Evolutionary conservation across 768 basidiomycete species (phyloP).

Genomic region (Tricholoma terreum): DNA sequence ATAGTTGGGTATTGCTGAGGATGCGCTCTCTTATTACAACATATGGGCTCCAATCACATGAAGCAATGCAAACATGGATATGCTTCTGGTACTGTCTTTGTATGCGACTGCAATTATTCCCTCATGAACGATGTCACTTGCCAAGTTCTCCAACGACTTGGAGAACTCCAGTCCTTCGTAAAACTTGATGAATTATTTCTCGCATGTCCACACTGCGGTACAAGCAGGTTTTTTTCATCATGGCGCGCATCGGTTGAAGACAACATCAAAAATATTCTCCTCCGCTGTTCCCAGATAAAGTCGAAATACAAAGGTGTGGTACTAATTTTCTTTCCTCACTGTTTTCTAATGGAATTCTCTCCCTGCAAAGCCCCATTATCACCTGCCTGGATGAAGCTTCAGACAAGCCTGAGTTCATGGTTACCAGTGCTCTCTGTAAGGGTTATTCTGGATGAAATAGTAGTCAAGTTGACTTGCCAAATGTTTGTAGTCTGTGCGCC

Average conservation of each 20-base stretch:
- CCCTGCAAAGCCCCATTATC: not conserved
- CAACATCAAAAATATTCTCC: not conserved
- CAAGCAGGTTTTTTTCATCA: not conserved
- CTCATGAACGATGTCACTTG: not conserved
- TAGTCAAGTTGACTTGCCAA: not conserved
- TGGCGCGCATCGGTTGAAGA: not conserved
- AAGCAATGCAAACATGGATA: too few relatives aligned
- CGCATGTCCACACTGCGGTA: not conserved
- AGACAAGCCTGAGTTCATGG: not conserved
- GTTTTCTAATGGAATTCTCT: not conserved
- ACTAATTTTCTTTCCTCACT: too few relatives aligned
- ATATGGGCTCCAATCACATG: too few relatives aligned
- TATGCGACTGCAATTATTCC: too few relatives aligned
- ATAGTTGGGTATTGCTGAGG: not conserved
- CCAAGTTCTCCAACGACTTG: not conserved
- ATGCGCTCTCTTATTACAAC: not conserved
- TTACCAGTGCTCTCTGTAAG: not conserved
- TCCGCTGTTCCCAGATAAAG: too few relatives aligned
- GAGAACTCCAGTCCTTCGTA: not conserved
- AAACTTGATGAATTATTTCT: not conserved
- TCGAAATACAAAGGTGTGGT: not conserved
- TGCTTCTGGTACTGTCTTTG: too few relatives aligned
- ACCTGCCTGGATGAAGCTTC: not conserved
- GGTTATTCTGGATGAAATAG: not conserved
- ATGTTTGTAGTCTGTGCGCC: slow-evolving; percentile 23